phyloP scores from a whole-genome alignment of 257 asterid species.

The Datura wrightii region DNA sequence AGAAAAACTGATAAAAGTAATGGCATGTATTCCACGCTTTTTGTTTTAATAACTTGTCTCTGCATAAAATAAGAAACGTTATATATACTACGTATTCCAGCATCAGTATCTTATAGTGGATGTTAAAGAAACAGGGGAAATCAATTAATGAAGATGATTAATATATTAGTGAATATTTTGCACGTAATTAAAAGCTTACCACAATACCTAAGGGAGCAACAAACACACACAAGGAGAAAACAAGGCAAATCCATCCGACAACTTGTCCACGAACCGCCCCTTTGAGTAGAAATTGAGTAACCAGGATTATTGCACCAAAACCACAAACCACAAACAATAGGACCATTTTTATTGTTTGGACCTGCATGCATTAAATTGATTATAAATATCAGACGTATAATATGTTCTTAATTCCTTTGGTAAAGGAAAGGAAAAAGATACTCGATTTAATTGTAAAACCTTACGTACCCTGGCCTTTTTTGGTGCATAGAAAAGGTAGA shows the following conservation, averaged over 20 bases:
- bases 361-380: conserved; percentile 41
- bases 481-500: conserved; percentile 59
- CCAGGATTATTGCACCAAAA: conserved; percentile 49
- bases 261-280: conserved; percentile 42
- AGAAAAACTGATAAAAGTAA: conserved; percentile 66
- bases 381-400: too few species aligned
- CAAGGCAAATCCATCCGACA: conserved; percentile 73
- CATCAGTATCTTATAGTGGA: neutral
- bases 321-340: conserved; percentile 47
- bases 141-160: neutral
- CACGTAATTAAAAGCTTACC: conserved; percentile 5
- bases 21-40: conserved; percentile 74
- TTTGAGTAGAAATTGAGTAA: conserved; percentile 49
- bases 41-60: conserved; percentile 69
- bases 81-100: neutral
- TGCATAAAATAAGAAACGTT: neutral
- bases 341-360: conserved; percentile 53
- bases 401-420: too few species aligned
- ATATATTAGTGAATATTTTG: neutral
- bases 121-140: neutral
- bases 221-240: conserved; percentile 71
- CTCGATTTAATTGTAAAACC: neutral
- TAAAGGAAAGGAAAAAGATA: too few species aligned
- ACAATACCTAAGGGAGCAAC: conserved; percentile 70
- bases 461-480: conserved; percentile 49